Evolutionary conservation across 805 yeast species (phyloP).

Genomic region (Suhomyces sp.): DNA sequence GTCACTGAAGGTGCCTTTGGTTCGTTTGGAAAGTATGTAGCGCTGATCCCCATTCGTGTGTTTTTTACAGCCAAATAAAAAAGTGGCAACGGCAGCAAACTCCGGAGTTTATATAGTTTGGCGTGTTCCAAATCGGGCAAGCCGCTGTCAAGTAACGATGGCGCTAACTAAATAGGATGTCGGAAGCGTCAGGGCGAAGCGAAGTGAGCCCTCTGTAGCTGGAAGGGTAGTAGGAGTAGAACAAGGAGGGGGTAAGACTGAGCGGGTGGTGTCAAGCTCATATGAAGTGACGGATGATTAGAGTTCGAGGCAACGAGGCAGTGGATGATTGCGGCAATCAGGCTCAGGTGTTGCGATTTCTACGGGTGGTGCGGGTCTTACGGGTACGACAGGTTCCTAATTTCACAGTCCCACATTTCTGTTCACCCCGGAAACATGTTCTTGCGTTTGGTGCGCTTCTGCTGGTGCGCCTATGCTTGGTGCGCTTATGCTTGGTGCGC

Average conservation of each 20-base stretch:
- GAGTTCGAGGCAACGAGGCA: no score
- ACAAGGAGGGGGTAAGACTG: no score
- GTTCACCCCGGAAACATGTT: background rate
- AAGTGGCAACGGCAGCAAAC: background rate
- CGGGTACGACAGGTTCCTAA: background rate
- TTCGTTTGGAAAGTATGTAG: conserved; percentile 71
- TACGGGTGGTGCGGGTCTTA: background rate
- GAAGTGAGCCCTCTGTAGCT: no score
- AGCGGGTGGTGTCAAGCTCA: no score
- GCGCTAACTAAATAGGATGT: background rate
- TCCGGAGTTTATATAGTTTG: background rate
- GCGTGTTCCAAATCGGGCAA: conserved; percentile 2
- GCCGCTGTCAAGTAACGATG: background rate
- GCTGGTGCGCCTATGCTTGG: background rate
- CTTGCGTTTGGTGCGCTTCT: background rate
- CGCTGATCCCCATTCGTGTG: conserved; percentile 41
- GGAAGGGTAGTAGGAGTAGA: no score
- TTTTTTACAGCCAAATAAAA: background rate
- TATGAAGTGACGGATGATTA: no score
- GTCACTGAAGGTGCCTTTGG: conserved; percentile 66
- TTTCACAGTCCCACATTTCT: background rate
- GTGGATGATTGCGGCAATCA: background rate
- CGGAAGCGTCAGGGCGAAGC: background rate
- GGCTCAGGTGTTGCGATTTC: no score
- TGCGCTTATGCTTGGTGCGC: background rate